Percentiles rank a stretch among this genome's conserved stretches.
Evolutionary conservation across 2,329 filamentous ascomycete species (phyloP).

Genomic region (Calonectria multiphialidica): DNA sequence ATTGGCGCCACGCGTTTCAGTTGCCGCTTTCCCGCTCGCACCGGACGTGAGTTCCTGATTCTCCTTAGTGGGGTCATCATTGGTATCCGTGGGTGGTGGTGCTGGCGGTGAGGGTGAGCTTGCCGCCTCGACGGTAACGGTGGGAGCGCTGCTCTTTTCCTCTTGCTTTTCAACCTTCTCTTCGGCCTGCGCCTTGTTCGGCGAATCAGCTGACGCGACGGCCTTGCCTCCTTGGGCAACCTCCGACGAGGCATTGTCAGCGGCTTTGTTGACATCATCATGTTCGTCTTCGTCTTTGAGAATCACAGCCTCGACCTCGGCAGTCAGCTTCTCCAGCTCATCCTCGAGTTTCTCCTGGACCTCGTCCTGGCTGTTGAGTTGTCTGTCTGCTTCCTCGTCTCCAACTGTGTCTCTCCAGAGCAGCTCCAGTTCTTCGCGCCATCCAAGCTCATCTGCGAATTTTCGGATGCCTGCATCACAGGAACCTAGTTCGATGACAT

Average conservation of each 20-base stretch:
- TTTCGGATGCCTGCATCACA: slow-evolving; percentile 86
- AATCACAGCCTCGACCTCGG: slow-evolving; percentile 50
- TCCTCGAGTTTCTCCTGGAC: slow-evolving; percentile 58
- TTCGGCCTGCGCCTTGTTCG: not conserved
- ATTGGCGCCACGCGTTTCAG: slow-evolving; percentile 20
- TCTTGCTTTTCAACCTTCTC: not conserved
- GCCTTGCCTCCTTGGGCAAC: not conserved
- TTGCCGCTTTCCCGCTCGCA: slow-evolving; percentile 2
- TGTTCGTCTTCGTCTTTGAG: slow-evolving; percentile 44
- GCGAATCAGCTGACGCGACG: not conserved
- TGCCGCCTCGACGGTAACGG: slow-evolving; percentile 4
- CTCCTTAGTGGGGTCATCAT: not conserved
- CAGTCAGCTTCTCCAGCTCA: slow-evolving; percentile 56
- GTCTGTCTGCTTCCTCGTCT: slow-evolving; percentile 66
- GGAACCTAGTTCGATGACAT: slow-evolving; percentile 85
- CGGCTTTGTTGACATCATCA: not conserved
- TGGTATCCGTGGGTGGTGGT: not conserved
- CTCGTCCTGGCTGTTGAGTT: slow-evolving; percentile 50
- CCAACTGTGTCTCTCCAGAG: slow-evolving; percentile 79
- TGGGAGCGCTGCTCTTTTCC: not conserved
- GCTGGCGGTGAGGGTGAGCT: slow-evolving; percentile 13
- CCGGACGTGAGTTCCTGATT: not conserved
- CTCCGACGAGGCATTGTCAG: not conserved
- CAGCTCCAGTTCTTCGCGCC: slow-evolving; percentile 84
- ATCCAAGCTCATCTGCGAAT: slow-evolving; percentile 85